Evolutionary conservation across 1,139 yeast species (phyloP), one percentile per base, ranked within the genome.

Genomic region (Kurtzmaniella quercitrusa): DNA sequence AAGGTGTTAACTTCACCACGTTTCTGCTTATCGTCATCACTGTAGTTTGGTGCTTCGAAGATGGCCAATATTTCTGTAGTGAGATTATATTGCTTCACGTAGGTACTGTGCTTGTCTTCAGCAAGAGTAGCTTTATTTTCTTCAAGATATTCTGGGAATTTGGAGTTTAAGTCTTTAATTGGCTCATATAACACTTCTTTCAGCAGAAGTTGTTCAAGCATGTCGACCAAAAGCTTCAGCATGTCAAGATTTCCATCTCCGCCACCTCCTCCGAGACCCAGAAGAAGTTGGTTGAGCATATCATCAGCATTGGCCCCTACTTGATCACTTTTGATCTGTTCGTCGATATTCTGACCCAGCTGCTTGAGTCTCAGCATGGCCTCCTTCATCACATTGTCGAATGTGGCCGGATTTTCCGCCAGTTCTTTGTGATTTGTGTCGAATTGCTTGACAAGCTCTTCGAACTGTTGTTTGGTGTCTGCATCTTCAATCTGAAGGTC

Each of bases 111-210:
- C 45, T 83, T 80, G 12, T 67, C 77, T 35, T 68, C 71, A 5
- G 76, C 54, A 30, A 78, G 61, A 28, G 62, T 61, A 53, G 57
- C 66, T 45, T 71, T 65, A 50, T 83, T 74, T 39, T 75, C 75
- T 42, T 67, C 61, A 49, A 85, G 67, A 74, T 82, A 85, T 15
- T 61, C 76, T 2, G 88, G 87, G 57, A 80, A 82, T 51, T 87
- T 88, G 17, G 71, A 66, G 49, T 84, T 80, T 61, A 91, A 74
- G 47, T 88, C 96, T 55, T 83, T 85, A 65, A 93, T 77, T 2
- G 98, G 96, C 52, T 86, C 95, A 58, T 88, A 91, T 39, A 93
- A 71, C 23, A 91, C 88, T 45, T 84, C 94, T 59, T 88, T 91
- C 6, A 95, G 82, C 16, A 94, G 80, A 61, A 93, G 75, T 59